Evolutionary conservation across 129 eudicot genomes (phyloP), one percentile per base, ranked within the genome.

Genomic region (Logfia minima): DNA sequence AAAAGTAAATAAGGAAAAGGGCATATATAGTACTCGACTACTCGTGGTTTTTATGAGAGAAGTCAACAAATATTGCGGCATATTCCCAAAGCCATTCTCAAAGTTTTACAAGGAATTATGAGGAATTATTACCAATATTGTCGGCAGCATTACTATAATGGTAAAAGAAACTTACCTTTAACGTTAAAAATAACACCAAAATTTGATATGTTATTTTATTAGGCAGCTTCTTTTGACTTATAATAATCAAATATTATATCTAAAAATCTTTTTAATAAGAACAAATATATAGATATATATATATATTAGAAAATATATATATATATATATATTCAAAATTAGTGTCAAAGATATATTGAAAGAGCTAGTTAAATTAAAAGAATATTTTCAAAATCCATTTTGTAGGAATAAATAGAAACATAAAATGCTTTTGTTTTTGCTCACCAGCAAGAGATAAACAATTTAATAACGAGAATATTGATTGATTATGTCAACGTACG

Each of bases 111-210:
- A 23, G 84, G 29, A 70, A 75, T 81, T 81, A 81, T 81, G 48
- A 23, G 84, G 29, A 70, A 75, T 81, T 81, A 81, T 81, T 75
- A 74, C 75, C 70, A 68, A 75, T 58, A 66, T 81, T 75, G 84
- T 81, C 84, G 84, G 80, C 84, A 81, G 84, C 71, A 31, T 81
- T 81, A 75, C 64, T 67, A 75, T 43, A 75, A 41, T 81, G 53
- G 16, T 53, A 67, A 77, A 68, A 32, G 26, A 11, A 9, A 28
- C n/a, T 6, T 28, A 4, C 31, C 5, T 7, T 68, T 51, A 0
- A 7, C 14, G 1, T 51, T 31, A 21, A 8, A 24, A 52, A 52
- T 22, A 17, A 66, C 21, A 53, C 4, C 18, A 34, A 34, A 28
- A 16, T 16, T 26, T 45, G 35, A 70, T 24, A 22, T n/a, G 55